These are phyloP conservation scores for Brassica hybrid DNA, from an alignment of 441 rosid genomes.

Conservation along the genomic window DNA sequence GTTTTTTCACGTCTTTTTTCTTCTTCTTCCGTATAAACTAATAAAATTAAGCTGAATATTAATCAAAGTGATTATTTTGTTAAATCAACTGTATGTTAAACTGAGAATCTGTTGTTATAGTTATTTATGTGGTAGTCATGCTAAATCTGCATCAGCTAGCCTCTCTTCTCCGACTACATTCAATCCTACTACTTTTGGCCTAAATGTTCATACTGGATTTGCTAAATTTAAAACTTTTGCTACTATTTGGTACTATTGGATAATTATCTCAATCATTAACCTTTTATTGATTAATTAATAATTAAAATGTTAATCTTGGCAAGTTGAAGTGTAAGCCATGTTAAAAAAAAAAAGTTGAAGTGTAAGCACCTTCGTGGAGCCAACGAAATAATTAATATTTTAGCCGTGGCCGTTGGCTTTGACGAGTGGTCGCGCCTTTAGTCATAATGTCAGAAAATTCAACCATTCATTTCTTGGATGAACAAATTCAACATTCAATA, in stretches of 20 bases:
- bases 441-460: constrained; percentile 36
- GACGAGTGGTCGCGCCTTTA: constrained; percentile 30
- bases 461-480: constrained; percentile 21
- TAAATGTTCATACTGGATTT: neutral
- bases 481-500: constrained; percentile 6
- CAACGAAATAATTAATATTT: constrained; percentile 13
- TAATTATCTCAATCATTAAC: neutral
- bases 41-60: too few species aligned
- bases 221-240: neutral
- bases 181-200: neutral
- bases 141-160: neutral
- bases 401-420: constrained; percentile 19
- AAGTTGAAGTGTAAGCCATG: constrained; percentile 18
- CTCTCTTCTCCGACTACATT: neutral
- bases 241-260: neutral
- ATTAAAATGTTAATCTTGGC: constrained; percentile 5
- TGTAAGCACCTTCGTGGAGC: constrained; percentile 31
- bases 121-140: neutral
- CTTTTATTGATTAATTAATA: neutral
- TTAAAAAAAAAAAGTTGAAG: too few species aligned
- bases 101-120: neutral
- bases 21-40: neutral
- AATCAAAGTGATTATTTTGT: too few species aligned
- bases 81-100: too few species aligned
- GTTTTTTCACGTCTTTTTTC: neutral